Base-by-base conservation (phyloP, 306 rosid species). In the Cyamopsis tetragonoloba region DNA sequence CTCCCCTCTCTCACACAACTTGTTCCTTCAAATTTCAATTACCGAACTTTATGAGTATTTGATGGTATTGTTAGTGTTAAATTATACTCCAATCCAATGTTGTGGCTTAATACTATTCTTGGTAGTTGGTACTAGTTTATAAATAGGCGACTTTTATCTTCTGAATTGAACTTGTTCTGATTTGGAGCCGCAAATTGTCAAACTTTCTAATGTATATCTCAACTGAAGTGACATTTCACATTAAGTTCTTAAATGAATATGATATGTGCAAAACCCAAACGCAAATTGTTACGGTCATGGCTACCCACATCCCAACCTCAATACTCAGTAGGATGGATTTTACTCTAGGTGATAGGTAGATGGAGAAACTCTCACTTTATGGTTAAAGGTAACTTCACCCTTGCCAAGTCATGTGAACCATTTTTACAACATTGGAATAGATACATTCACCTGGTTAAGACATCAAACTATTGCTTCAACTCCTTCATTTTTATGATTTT, bases 1-100 rank as follows among this genome's bases (percentile, higher is more conserved):
- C 70, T 71, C 76, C 34, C 34, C 72, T 55, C 53, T 31, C 51
- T 20, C 57, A n/a, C n/a, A n/a, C 3, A 51, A 43, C 6, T 22
- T 20, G 10, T 32, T 7, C 22, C 19, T 66, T 47, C 22, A n/a
- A n/a, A 22, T n/a, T 48, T 48, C 19, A 6, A 18, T 48, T 7
- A 9, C n/a, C 8, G 12, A 35, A 35, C 8, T 7, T 11, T 35
- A n/a, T 23, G 14, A 6, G 50, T 31, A 3, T 24, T 8, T 26
- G 19, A 13, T 28, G 30, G 9, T 42, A 11, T 24, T 42, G 56
- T 37, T 51, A 38, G 14, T 32, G 44, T 57, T 18, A 57, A 15
- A 57, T 4, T 4, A 11, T 39, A 39, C 15, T 34, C n/a, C n/a
- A n/a, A n/a, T 31, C 43, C 7, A 32, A 32, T 34, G 37, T 49